Conservation (phyloP, 139 green algal genomes). For the Pleodorina starrii region DNA sequence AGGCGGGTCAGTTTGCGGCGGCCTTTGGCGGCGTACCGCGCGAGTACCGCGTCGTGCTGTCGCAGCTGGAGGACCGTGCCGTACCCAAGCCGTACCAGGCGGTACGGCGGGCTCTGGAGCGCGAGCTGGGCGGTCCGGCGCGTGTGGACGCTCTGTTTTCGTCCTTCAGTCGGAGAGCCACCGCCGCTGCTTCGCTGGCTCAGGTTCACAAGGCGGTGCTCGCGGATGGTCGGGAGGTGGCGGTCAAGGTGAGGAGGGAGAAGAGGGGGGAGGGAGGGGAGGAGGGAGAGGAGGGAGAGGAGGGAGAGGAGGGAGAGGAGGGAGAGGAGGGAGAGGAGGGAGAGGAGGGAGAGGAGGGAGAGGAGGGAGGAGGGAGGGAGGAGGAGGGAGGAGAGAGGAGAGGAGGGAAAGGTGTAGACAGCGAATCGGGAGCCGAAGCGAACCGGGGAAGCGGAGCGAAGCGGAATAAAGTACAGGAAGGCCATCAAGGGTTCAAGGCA, state of each 20-base stretch:
- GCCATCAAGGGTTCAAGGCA: too few relatives aligned
- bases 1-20: conserved; percentile 87
- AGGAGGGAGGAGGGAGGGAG: too few relatives aligned
- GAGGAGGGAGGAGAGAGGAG: too few relatives aligned
- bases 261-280: neutral
- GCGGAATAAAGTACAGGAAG: too few relatives aligned
- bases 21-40: conserved; percentile 71
- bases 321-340: too few relatives aligned
- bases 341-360: too few relatives aligned
- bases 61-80: conserved; percentile 83
- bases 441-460: too few relatives aligned
- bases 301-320: too few relatives aligned
- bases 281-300: neutral
- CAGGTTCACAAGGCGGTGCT: conserved; percentile 80
- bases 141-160: conserved; percentile 69
- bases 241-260: conserved; percentile 78
- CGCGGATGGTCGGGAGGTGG: conserved; percentile 73
- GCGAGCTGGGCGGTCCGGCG: conserved; percentile 60
- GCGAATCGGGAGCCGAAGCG: too few relatives aligned
- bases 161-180: conserved; percentile 77
- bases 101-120: conserved; percentile 51
- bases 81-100: conserved; percentile 65
- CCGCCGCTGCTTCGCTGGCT: conserved; percentile 83
- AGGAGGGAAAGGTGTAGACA: too few relatives aligned
- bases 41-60: conserved; percentile 77